Conservation (phyloP, 768 basidiomycete genomes). For the Naganishia vishniacii region DNA sequence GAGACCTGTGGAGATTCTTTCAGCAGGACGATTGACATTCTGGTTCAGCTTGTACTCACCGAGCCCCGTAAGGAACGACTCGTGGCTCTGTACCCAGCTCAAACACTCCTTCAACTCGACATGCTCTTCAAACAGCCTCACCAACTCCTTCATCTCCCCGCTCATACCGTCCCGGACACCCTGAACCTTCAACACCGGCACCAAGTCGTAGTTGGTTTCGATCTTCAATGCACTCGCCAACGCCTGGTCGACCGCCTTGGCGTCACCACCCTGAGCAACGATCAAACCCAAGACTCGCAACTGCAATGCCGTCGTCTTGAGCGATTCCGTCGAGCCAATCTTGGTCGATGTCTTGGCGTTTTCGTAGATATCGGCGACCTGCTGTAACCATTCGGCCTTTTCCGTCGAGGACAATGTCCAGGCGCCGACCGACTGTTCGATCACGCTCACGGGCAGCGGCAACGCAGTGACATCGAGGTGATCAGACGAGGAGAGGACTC, state of each 20-base stretch:
- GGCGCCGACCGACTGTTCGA: constrained; percentile 32
- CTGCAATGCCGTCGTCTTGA: constrained; percentile 35
- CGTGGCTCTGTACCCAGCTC: constrained; percentile 37
- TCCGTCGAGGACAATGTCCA: constrained; percentile 40
- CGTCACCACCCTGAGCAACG: constrained; percentile 20
- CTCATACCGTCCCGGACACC: constrained; percentile 32
- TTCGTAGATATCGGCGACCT: constrained; percentile 38
- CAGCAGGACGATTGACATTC: no score
- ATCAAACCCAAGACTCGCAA: constrained; percentile 34
- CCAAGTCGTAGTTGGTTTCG: constrained; percentile 36
- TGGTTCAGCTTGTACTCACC: no score
- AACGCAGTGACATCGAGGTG: constrained; percentile 34
- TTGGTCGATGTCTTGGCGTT: constrained; percentile 25
- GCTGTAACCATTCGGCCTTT: constrained; percentile 38
- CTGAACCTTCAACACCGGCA: constrained; percentile 33
- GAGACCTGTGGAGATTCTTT: not conserved
- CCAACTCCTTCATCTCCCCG: constrained; percentile 35
- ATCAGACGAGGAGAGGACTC: constrained; percentile 35
- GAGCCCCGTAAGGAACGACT: constrained; percentile 33
- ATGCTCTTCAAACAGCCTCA: constrained; percentile 36
- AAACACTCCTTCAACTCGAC: constrained; percentile 39
- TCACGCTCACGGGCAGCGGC: constrained; percentile 33
- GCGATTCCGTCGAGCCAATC: not conserved
- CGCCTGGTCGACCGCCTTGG: constrained; percentile 33
- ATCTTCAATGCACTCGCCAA: constrained; percentile 35